Evolutionary conservation across 306 rosid species (phyloP).

Genomic region (Cyclanthera cordifolia): DNA sequence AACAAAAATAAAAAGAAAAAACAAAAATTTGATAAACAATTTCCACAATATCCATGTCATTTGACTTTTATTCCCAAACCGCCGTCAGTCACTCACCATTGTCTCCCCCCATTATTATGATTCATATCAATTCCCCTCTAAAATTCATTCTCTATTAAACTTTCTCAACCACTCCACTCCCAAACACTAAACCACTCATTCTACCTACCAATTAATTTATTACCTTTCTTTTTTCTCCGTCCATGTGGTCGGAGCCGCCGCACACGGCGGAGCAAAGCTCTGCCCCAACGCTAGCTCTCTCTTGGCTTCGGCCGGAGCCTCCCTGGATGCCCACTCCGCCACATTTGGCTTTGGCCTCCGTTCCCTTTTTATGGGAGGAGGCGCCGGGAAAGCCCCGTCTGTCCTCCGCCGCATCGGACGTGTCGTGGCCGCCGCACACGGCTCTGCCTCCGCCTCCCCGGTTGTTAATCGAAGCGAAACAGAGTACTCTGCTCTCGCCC

Average conservation of each 20-base stretch:
- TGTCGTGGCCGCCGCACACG: conserved; percentile 9
- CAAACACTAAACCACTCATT: too few relatives aligned
- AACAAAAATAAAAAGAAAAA: too few relatives aligned
- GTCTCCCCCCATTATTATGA: too few relatives aligned
- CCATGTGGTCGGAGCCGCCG: conserved; percentile 6
- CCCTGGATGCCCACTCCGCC: conserved; percentile 38
- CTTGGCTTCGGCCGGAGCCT: conserved; percentile 27
- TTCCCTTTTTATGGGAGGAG: conserved; percentile 92
- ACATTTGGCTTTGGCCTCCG: conserved; percentile 30
- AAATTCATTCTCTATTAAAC: too few relatives aligned
- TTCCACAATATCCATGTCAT: too few relatives aligned
- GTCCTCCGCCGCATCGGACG: conserved; percentile 15
- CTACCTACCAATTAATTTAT: too few relatives aligned
- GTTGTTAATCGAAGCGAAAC: conserved; percentile 6
- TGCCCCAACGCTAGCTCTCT: conserved; percentile 28
- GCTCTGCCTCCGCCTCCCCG: conserved; percentile 7
- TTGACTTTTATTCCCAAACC: too few relatives aligned
- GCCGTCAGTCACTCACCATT: too few relatives aligned
- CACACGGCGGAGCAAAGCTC: neutral
- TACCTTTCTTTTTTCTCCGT: neutral
- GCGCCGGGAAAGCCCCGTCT: conserved; percentile 79
- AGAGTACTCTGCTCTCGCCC: neutral
- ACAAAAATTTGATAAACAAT: too few relatives aligned
- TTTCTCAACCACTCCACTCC: too few relatives aligned
- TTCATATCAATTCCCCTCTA: too few relatives aligned